Base-by-base conservation (phyloP, 495 filamentous ascomycete species). In the Penicillium herquei region DNA sequence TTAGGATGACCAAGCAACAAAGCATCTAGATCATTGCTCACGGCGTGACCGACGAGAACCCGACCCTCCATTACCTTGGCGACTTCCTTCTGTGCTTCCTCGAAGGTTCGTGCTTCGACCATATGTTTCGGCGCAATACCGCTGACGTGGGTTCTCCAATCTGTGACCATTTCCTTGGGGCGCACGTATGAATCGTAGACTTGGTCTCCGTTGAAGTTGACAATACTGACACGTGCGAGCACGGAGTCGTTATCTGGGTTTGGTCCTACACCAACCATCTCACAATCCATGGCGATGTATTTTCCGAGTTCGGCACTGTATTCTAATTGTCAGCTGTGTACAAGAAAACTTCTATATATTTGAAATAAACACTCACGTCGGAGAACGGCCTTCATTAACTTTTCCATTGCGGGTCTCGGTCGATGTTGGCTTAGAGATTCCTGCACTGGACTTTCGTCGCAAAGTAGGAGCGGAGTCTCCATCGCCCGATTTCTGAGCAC, bases 201-300 rank as follows among this genome's bases (percentile, higher is more conserved):
- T 61, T 95, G 88, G 39, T 87, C 81, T 18, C 91, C 90, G 70
- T 96, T 90, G 76, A 89, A 98, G 64, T 96, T 96, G 62, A 96
- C 91, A 18, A 95, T 76, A 64, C 87, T 91, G 51, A 92, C 87
- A 11, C 94, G 82, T 3, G 95, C 94, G 32, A 98, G 81, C 3
- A 82, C 83, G 10, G 85, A 87, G 63, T 89, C 83, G 43, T 75
- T 68, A 39, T 87, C 84, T 3, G 79, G 80, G 34, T 81, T 78
- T 1, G 87, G 84, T 2, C 91, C 91, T 10, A 91, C 84, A 39
- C 94, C 94, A 14, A 98, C 93, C 94, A 98, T 98, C 74, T 98
- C 94, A 71, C 94, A 98, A 75, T 98, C 95, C 42, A 98, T 81
- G 34, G 90, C 88, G 42, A 98, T 69, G 65, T 94, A 98, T 79